These are phyloP conservation scores for Glycyrrhiza uralensis DNA, from an alignment of 306 rosid species.

Conservation along the genomic window DNA sequence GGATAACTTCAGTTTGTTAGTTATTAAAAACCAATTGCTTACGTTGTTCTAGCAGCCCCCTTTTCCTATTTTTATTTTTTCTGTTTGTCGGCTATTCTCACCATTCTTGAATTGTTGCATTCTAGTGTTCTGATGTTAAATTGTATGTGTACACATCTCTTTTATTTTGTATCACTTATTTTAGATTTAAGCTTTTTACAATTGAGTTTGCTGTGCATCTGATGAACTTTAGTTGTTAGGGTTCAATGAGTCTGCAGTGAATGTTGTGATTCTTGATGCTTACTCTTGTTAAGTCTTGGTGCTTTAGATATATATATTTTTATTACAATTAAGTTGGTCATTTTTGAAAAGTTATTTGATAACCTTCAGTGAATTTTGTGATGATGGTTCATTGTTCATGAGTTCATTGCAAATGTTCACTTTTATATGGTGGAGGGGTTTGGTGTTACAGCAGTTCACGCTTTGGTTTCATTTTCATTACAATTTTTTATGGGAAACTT, in stretches of 20 bases:
- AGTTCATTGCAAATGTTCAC: background rate
- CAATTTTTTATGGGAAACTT: background rate
- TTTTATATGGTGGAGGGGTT: background rate
- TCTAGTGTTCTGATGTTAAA: background rate
- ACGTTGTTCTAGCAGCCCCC: background rate
- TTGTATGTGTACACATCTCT: background rate
- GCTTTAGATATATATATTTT: background rate
- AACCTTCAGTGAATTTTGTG: background rate
- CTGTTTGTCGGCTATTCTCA: background rate
- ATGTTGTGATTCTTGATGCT: background rate
- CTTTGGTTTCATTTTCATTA: background rate
- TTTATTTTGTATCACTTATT: background rate
- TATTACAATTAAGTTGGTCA: background rate
- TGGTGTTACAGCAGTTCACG: background rate
- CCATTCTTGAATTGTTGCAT: conserved; percentile 9
- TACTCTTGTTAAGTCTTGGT: background rate
- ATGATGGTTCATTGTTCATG: background rate
- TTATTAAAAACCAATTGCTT: background rate
- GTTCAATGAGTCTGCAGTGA: background rate
- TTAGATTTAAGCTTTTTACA: background rate
- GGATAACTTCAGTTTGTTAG: background rate
- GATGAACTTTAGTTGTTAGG: background rate
- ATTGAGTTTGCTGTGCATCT: background rate
- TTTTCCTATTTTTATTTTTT: background rate
- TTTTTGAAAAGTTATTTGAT: background rate